Base-by-base conservation (phyloP, 805 yeast species). In the Clavispora phyllophila region DNA sequence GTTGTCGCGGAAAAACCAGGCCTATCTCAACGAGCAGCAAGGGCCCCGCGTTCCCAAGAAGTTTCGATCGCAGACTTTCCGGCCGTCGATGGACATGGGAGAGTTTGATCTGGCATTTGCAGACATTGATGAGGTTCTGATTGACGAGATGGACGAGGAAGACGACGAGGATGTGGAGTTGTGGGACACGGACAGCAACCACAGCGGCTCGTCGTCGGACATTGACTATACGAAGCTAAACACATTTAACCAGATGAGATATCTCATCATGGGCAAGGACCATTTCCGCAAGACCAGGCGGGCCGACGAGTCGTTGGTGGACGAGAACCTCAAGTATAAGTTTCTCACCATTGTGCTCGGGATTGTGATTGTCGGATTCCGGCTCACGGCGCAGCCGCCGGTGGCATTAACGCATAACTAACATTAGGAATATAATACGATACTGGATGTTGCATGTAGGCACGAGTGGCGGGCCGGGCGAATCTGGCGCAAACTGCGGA, bases 271-370 rank as follows among this genome's bases (percentile, higher is more conserved):
- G 27, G 71, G 73, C 5, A 41, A 54, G n/a, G 52, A 47, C 36
- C 51, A 48, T 37, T 27, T 50, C 43, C 44, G 48, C 39, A 49
- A 40, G 32, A 34, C 35, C 35, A 56, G 51, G 36, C 49, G 49
- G 29, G 55, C 49, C 15, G 50, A 56, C 32, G 62, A 57, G 26
- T 44, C 49, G 14, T 49, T 62, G 27, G 69, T 63, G 25, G 75
- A 70, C 39, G 75, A 70, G 48, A 54, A 58, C 28, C 55, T 70
- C 44, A 67, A 65, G 54, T 66, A 66, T 48, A 70, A 68, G 51
- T 70, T 70, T 42, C 56, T 70, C 34, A 64, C 71, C 36, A 61
- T 70, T 27, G 69, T 72, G 9, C 52, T 70, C 31, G 75, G 74
- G 15, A 70, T 70, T 5, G 56, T 66, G 45, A 62, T 70, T 31